Evolutionary conservation across 306 rosid species (phyloP), one percentile per base, ranked within the genome.

Genomic region (Cajanus cajan): DNA sequence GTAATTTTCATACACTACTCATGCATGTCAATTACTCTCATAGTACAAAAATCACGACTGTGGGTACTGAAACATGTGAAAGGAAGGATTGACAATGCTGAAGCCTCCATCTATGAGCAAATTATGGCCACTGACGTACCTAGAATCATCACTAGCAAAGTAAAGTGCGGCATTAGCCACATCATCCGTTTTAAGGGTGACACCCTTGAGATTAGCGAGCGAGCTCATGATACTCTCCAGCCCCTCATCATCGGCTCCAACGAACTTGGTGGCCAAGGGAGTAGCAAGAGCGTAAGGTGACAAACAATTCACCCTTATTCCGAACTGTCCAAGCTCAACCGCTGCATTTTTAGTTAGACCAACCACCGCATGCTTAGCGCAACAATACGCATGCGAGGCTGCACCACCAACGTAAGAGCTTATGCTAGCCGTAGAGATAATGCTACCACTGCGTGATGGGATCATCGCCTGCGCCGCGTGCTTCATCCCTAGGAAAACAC

Each of bases 121-220:
- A 68, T 92, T 92, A 40, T 92, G 97, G 2, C 97, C 98, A 72
- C 98, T 94, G 15, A 94, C 84, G 24, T 92, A 92, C 82, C 80
- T 87, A 0, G 87, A 88, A 37, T 94, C 95, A 81, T 87, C 94
- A 63, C 91, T 82, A 0, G 92, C 98, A 74, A 94, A 87, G 76
- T 76, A 94, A 15, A 94, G 86, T 16, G 93, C 95, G 0, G 97
- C 96, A 76, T 92, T 92, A 0, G 98, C 98, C 8, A 92, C 90
- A 82, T 94, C 94, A 7, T 90, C 93, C 1, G 82, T 82, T 69
- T 86, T 89, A 2, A 89, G 89, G 0, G 86, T 92, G 14, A 88
- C 89, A 0, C 88, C 87, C 59, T 92, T 94, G 1, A 94, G 67
- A 62, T 90, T 90, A 0, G 93, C 97, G 1, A 78, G 14, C 0